phyloP scores from a whole-genome alignment of 176 grass and related monocot species.

The Olyra latifolia region DNA sequence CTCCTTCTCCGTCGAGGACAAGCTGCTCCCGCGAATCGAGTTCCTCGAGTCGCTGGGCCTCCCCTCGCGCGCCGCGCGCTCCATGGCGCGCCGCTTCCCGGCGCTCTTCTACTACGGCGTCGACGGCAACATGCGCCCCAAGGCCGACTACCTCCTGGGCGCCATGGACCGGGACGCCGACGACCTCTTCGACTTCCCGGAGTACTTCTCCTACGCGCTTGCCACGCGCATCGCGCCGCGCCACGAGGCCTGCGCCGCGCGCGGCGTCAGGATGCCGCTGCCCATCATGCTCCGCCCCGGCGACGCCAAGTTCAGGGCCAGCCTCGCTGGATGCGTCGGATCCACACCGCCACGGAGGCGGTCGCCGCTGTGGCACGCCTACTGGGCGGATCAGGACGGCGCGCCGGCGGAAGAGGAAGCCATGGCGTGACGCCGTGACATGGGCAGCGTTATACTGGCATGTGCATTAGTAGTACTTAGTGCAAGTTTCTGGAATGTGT shows the following conservation, averaged over 20 bases:
- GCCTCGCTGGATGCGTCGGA: constrained; percentile 52
- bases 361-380: constrained; percentile 69
- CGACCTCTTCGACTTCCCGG: constrained; percentile 81
- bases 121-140: constrained; percentile 80
- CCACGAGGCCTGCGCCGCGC: constrained; percentile 54
- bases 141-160: constrained; percentile 56
- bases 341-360: constrained; percentile 51
- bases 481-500: constrained; percentile 19
- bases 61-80: constrained; percentile 47
- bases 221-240: constrained; percentile 57
- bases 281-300: constrained; percentile 72
- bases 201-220: constrained; percentile 86
- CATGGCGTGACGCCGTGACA: neutral
- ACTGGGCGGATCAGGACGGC: constrained; percentile 44
- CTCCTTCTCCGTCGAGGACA: constrained; percentile 89
- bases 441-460: neutral
- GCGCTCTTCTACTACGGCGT: constrained; percentile 77
- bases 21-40: constrained; percentile 76
- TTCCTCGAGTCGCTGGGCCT: constrained; percentile 75
- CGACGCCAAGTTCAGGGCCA: constrained; percentile 53
- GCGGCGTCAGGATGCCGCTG: constrained; percentile 61
- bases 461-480: constrained; percentile 30
- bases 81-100: constrained; percentile 78
- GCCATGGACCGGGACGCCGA: constrained; percentile 53
- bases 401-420: constrained; percentile 1